Conservation (phyloP, 1,139 yeast species). For the Yamadazyma trypodendri region DNA sequence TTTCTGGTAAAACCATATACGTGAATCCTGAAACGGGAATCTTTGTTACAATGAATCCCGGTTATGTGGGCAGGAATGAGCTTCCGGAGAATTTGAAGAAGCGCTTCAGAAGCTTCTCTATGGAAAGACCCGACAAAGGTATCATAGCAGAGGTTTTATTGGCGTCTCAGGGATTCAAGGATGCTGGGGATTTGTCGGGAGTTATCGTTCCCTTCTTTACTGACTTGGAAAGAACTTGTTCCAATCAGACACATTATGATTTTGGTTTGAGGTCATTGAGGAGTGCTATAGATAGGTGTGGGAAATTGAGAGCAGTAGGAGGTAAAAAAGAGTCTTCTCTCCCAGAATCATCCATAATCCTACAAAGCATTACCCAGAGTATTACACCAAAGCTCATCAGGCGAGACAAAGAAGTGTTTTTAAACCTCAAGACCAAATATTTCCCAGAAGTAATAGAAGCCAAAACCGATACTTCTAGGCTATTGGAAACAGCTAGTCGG, state of each 20-base stretch:
- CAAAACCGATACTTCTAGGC: slow-evolving; percentile 14
- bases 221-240: slow-evolving; percentile 34
- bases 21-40: slow-evolving; percentile 64
- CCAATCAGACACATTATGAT: slow-evolving; percentile 76
- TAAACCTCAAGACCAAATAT: slow-evolving; percentile 24
- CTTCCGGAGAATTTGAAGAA: slow-evolving; percentile 86
- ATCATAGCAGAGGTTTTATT: slow-evolving; percentile 72
- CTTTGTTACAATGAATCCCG: slow-evolving; percentile 91
- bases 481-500: slow-evolving; percentile 14
- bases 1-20: slow-evolving; percentile 45
- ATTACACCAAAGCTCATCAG: slow-evolving; percentile 64
- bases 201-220: slow-evolving; percentile 58
- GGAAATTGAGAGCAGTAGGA: slow-evolving; percentile 38
- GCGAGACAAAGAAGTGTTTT: slow-evolving; percentile 47
- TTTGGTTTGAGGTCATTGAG: slow-evolving; percentile 86
- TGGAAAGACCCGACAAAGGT: slow-evolving; percentile 70
- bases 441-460: slow-evolving; percentile 20
- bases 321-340: neutral
- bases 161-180: slow-evolving; percentile 66
- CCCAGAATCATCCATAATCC: slow-evolving; percentile 42
- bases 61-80: slow-evolving; percentile 76
- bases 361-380: slow-evolving; percentile 56
- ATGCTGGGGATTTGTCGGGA: slow-evolving; percentile 47
- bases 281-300: slow-evolving; percentile 60
- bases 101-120: slow-evolving; percentile 72